These are phyloP conservation scores for Zygosaccharomyces pseudorouxii DNA, from an alignment of 805 yeast species.

Conservation along the genomic window DNA sequence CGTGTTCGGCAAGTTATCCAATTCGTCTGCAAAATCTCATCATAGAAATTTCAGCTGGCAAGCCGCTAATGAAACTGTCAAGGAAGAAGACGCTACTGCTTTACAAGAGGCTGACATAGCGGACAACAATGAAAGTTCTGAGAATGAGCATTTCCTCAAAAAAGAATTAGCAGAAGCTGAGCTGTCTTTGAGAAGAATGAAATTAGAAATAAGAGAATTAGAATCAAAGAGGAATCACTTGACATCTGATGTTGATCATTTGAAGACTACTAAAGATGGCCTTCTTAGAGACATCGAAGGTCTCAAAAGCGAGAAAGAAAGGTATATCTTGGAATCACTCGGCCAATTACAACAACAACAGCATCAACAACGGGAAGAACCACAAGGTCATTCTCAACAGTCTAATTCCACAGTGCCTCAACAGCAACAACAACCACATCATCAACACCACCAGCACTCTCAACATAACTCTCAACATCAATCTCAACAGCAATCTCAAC, in stretches of 20 bases:
- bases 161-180: constrained; percentile 29
- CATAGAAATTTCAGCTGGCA: constrained; percentile 14
- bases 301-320: constrained; percentile 23
- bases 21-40: constrained; percentile 13
- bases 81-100: constrained; percentile 7
- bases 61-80: constrained; percentile 10
- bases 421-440: too few species aligned
- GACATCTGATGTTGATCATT: constrained; percentile 46
- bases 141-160: constrained; percentile 13
- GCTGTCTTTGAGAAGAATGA: constrained; percentile 39
- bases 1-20: constrained; percentile 11
- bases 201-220: constrained; percentile 39
- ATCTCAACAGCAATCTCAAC: constrained; percentile 1
- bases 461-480: neutral
- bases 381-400: neutral
- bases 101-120: neutral
- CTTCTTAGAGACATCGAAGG: constrained; percentile 44
- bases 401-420: neutral
- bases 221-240: constrained; percentile 42
- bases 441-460: neutral
- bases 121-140: constrained; percentile 1
- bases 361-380: neutral
- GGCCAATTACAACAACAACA: constrained; percentile 7
- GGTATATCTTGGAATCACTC: constrained; percentile 15
- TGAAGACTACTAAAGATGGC: constrained; percentile 44